Evolutionary conservation across 2,329 filamentous ascomycete species (phyloP).

Genomic region (Aspergillus felis): DNA sequence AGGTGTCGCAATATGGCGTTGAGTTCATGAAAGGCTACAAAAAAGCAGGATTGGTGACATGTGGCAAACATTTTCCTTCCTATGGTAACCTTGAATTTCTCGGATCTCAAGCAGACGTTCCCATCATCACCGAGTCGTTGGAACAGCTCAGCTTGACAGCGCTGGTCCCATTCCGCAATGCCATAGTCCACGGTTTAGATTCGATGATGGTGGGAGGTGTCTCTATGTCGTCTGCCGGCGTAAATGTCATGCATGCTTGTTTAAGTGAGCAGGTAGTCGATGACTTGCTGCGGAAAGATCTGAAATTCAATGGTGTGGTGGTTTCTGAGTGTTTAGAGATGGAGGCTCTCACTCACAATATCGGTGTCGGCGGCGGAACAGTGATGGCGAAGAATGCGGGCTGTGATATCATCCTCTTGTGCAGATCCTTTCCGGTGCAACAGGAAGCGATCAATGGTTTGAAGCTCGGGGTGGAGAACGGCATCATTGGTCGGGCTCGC

Average conservation of each 20-base stretch:
- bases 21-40: conserved; percentile 90
- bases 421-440: conserved; percentile 81
- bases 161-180: conserved; percentile 85
- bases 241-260: conserved; percentile 95
- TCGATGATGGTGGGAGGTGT: conserved; percentile 96
- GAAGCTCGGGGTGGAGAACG: conserved; percentile 84
- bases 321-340: conserved; percentile 96
- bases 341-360: conserved; percentile 92
- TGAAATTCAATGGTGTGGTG: conserved; percentile 86
- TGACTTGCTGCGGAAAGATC: conserved; percentile 78
- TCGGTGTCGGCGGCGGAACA: conserved; percentile 93
- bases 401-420: conserved; percentile 86
- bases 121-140: conserved; percentile 90
- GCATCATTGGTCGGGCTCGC: conserved; percentile 75
- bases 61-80: conserved; percentile 94
- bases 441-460: conserved; percentile 87
- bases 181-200: conserved; percentile 80
- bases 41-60: conserved; percentile 81
- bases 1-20: conserved; percentile 88
- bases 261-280: conserved; percentile 91
- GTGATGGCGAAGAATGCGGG: conserved; percentile 97
- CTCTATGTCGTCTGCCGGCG: conserved; percentile 82
- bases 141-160: conserved; percentile 91
- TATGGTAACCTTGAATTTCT: conserved; percentile 94
- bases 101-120: conserved; percentile 84